phyloP scores from a whole-genome alignment of 495 filamentous ascomycete species.

The Hypoxylon trugodes region DNA sequence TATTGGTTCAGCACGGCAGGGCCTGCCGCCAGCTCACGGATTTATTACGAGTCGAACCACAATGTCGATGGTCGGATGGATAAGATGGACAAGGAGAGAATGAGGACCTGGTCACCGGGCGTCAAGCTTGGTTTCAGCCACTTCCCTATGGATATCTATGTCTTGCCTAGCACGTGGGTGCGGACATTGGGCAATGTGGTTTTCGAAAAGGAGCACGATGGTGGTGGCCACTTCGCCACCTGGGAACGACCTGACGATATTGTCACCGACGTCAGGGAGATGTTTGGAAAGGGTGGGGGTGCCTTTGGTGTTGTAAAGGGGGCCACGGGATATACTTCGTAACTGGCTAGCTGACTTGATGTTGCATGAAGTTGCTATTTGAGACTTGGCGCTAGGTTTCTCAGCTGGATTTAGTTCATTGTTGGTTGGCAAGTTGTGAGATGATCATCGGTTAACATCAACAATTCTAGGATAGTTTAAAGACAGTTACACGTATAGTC shows the following conservation, averaged over 20 bases:
- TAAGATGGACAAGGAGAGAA: slow-evolving; percentile 23
- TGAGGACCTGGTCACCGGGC: slow-evolving; percentile 44
- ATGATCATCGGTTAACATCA: too few relatives aligned
- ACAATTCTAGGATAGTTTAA: too few relatives aligned
- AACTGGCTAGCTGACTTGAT: neutral
- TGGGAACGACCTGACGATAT: slow-evolving; percentile 66
- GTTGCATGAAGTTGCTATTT: neutral
- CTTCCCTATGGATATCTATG: slow-evolving; percentile 63
- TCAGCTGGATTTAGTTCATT: neutral
- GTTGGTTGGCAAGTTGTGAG: neutral
- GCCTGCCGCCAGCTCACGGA: slow-evolving; percentile 62
- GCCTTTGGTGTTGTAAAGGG: slow-evolving; percentile 42
- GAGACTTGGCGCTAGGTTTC: neutral
- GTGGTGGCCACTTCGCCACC: slow-evolving; percentile 73
- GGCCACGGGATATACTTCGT: slow-evolving; percentile 46
- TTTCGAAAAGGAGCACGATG: slow-evolving; percentile 59
- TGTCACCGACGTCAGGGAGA: slow-evolving; percentile 62
- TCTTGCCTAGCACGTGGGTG: slow-evolving; percentile 62
- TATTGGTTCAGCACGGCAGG: slow-evolving; percentile 68
- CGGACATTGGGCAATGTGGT: slow-evolving; percentile 65
- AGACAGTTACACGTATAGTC: too few relatives aligned
- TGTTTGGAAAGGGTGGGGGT: slow-evolving; percentile 59
- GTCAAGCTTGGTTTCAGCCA: slow-evolving; percentile 65
- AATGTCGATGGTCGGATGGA: slow-evolving; percentile 32
- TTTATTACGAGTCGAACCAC: slow-evolving; percentile 67